Evolutionary conservation across 2,329 filamentous ascomycete species (phyloP).

Genomic region (Cercospora zeina): DNA sequence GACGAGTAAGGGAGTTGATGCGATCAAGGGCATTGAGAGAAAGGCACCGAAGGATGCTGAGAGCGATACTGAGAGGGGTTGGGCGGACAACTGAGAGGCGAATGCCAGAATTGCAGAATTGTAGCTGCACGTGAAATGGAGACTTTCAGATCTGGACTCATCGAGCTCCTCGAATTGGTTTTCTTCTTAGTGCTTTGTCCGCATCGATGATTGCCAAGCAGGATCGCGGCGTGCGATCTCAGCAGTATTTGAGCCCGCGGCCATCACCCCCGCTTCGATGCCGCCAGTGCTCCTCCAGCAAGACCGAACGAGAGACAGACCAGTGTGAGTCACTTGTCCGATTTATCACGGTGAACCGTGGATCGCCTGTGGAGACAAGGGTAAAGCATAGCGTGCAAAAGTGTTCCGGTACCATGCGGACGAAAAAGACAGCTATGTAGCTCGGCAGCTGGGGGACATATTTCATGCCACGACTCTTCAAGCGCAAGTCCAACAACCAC

Average conservation of each 20-base stretch:
- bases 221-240: not conserved
- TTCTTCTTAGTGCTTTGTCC: not conserved
- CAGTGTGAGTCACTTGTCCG: not conserved
- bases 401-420: constrained; percentile 1
- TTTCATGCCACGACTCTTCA: no score
- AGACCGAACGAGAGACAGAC: not conserved
- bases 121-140: not conserved
- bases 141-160: not conserved
- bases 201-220: no score
- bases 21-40: constrained; percentile 41
- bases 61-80: constrained; percentile 11
- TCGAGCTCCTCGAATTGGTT: not conserved
- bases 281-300: not conserved
- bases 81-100: constrained; percentile 9
- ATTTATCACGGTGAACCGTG: not conserved
- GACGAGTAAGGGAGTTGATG: constrained; percentile 51
- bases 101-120: not conserved
- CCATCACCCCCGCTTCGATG: not conserved
- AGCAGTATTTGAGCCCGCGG: not conserved
- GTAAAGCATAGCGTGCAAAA: not conserved
- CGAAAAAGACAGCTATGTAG: not conserved
- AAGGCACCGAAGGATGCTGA: constrained; percentile 18
- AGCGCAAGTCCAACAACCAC: no score
- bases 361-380: not conserved
- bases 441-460: not conserved